Base-by-base conservation (phyloP, 176 grass and related monocot species). In the Carex pumila region DNA sequence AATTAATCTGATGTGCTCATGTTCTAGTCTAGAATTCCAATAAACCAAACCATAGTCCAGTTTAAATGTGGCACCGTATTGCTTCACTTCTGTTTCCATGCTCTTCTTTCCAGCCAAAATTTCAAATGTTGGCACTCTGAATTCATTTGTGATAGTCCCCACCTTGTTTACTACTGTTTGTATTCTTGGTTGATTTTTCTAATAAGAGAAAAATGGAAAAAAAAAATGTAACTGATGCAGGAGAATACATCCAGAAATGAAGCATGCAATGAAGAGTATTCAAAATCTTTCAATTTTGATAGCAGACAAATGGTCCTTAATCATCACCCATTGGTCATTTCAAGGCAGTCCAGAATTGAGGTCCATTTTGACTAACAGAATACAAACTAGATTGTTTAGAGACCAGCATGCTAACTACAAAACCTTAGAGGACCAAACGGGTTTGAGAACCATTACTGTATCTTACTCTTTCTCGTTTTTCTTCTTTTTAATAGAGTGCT, bases 21-120 rank as follows among this genome's bases (percentile, higher is more conserved):
- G 90, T 79, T 99, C 96, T 79, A 99, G 93, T 84, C 96, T 99
- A 7, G 96, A 99, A 86, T 99, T 99, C 96, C 96, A 99, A 79
- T 99, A 99, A 78, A 99, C 96, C 61, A 91, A 92, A 76, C 96
- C 76, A 72, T 95, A 99, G 90, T 99, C 91, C 59, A 99, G 91
- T 88, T 25, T 99, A 86, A 95, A 99, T 60, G 75, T 99, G 70
- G 93, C 96, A 70, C 96, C 93, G 79, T 95, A 95, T 85, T 99
- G 93, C 83, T 99, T 99, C 67, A 99, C 89, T 90, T 99, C 91
- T 85, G 93, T 95, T 61, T 93, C 85, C 91, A 95, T 92, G 86
- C 89, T 87, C 10, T 72, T 79, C 71, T 90, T 94, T 79, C 96
- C 93, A 62, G 91, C 91, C 84, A 95, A 90, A 87, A 99, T 89